phyloP scores from a whole-genome alignment of 805 yeast species.

The Kodamaea kaohsiungensis region DNA sequence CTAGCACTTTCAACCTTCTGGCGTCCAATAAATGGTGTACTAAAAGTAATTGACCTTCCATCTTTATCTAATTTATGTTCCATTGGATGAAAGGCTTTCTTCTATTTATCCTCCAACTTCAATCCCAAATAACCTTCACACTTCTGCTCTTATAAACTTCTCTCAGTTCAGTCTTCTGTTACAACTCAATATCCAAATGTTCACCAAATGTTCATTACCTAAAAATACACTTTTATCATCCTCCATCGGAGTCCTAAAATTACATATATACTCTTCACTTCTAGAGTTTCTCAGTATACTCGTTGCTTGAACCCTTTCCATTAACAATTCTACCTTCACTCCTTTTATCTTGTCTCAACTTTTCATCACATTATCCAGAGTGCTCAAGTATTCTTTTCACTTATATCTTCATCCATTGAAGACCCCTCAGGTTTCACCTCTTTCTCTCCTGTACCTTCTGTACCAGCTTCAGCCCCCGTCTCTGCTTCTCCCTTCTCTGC shows the following conservation, averaged over 20 bases:
- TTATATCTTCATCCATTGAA: background rate
- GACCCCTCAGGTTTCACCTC: background rate
- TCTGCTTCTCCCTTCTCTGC: constrained; percentile 11
- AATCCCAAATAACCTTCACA: no score
- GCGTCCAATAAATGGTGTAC: no score
- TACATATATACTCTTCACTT: background rate
- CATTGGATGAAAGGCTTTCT: no score
- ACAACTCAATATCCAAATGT: background rate
- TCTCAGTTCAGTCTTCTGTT: no score
- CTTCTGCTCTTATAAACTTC: no score
- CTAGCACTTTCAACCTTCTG: no score
- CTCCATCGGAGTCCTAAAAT: background rate
- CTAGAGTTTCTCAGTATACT: background rate
- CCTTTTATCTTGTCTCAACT: no score
- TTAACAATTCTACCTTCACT: background rate
- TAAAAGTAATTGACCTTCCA: no score
- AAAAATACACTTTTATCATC: background rate
- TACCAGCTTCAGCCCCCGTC: background rate
- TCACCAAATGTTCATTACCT: background rate
- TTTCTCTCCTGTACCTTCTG: background rate
- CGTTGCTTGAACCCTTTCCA: background rate
- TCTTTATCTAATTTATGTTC: no score
- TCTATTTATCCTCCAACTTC: no score
- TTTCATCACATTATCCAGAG: no score
- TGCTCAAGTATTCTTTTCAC: background rate